Conservation (phyloP, 2,329 filamentous ascomycete species). For the Monilinia fructigena region DNA sequence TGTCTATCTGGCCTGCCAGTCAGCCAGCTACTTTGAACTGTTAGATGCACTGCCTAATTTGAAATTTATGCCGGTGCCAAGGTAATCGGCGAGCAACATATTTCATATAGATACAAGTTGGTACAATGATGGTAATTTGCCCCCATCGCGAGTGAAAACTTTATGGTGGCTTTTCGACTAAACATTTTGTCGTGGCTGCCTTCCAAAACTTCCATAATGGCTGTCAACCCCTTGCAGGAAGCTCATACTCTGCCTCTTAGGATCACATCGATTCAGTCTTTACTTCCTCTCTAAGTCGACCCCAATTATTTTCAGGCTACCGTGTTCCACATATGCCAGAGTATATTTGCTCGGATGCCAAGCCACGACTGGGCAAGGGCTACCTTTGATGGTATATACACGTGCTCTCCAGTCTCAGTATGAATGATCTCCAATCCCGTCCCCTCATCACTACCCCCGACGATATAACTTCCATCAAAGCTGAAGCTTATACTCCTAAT, state of each 20-base stretch:
- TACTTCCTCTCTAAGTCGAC: constrained; percentile 39
- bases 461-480: constrained; percentile 73
- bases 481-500: constrained; percentile 71
- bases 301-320: constrained; percentile 60
- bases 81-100: background rate
- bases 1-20: no score
- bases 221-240: background rate
- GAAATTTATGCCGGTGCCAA: background rate
- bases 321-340: constrained; percentile 69
- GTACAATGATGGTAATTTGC: background rate
- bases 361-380: constrained; percentile 63
- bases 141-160: background rate
- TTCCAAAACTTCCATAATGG: background rate
- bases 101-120: background rate
- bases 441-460: constrained; percentile 72
- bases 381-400: constrained; percentile 71
- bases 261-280: background rate
- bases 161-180: constrained; percentile 1
- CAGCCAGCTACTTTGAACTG: background rate
- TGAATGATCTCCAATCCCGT: constrained; percentile 68
- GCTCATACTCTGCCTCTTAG: background rate
- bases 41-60: background rate
- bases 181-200: background rate
- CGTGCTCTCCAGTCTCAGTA: constrained; percentile 69
- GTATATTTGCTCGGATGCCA: constrained; percentile 77